These are phyloP conservation scores for Rhizopus microsporus DNA, from an alignment of 371 early-diverging fungal genomes.

Conservation along the genomic window DNA sequence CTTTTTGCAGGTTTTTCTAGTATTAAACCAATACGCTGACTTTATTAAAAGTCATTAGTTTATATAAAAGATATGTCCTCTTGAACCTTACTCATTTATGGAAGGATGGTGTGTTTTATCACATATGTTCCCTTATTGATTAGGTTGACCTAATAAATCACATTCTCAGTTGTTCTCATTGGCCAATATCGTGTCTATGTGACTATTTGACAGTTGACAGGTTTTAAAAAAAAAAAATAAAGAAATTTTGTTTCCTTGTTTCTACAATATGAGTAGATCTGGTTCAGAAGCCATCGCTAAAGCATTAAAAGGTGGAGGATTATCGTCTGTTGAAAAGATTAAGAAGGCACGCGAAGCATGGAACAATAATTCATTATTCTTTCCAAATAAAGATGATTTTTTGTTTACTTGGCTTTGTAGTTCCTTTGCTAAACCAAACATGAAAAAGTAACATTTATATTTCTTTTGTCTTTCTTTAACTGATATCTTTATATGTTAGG, in stretches of 20 bases:
- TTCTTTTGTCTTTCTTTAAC: background rate
- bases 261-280: constrained; percentile 16
- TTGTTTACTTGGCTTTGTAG: constrained; percentile 49
- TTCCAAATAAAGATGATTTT: constrained; percentile 53
- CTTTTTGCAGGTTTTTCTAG: too few relatives aligned
- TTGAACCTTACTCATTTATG: too few relatives aligned
- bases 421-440: constrained; percentile 38
- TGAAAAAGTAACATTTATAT: constrained; percentile 36
- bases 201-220: background rate
- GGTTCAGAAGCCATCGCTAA: constrained; percentile 36
- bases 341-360: constrained; percentile 40
- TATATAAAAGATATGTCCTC: too few relatives aligned
- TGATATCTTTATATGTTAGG: constrained; percentile 4
- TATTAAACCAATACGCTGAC: too few relatives aligned
- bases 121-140: too few relatives aligned
- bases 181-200: background rate
- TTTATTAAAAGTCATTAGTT: too few relatives aligned
- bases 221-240: background rate
- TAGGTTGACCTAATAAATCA: too few relatives aligned
- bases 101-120: too few relatives aligned
- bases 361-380: constrained; percentile 38
- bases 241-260: constrained; percentile 7
- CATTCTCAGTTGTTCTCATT: too few relatives aligned
- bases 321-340: constrained; percentile 35
- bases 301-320: constrained; percentile 48